phyloP scores from a whole-genome alignment of 2,329 filamentous ascomycete genomes.

The Talaromyces sp. region DNA sequence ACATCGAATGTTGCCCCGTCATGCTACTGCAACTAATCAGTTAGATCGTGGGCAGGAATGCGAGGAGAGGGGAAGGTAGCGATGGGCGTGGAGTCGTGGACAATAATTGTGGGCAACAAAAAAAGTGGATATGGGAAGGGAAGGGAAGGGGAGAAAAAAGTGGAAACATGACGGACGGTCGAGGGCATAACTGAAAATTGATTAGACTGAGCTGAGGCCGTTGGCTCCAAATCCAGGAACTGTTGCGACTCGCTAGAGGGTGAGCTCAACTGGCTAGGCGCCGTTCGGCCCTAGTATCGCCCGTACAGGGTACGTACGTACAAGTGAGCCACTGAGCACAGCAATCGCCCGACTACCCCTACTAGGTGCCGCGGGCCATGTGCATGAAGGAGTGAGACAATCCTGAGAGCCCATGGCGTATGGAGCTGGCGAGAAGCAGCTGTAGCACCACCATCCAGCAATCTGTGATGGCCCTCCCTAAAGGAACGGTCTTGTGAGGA shows the following conservation, averaged over 20 bases:
- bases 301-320: neutral
- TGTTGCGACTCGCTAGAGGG: conserved; percentile 5
- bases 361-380: neutral
- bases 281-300: conserved; percentile 7
- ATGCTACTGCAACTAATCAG: neutral
- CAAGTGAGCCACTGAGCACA: neutral
- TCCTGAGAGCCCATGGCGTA: neutral
- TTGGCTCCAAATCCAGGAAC: neutral
- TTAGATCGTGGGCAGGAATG: neutral
- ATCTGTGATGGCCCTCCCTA: neutral
- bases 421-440: neutral
- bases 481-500: neutral
- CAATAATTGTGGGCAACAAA: neutral
- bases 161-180: neutral
- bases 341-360: neutral
- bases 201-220: neutral
- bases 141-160: neutral
- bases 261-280: neutral
- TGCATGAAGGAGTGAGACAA: neutral
- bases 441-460: neutral
- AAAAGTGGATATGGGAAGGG: neutral
- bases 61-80: conserved; percentile 1
- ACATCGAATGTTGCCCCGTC: neutral
- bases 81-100: neutral
- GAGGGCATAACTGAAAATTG: neutral